These are phyloP conservation scores for Sungouiella thailandica DNA, from an alignment of 805 yeast species.

Conservation along the genomic window DNA sequence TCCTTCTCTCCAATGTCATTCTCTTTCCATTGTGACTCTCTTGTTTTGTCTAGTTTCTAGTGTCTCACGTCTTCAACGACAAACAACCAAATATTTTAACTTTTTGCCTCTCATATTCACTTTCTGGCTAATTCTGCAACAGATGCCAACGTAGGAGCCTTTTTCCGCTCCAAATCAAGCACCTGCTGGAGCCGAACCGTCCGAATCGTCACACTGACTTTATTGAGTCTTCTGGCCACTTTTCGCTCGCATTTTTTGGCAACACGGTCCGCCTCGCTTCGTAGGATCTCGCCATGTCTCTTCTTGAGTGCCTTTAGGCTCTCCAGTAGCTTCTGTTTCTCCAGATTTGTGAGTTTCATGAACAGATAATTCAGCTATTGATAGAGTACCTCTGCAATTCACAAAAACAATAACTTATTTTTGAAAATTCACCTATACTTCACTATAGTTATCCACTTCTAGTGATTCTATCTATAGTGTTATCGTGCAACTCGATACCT, in stretches of 20 bases:
- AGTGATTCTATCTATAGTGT: too few relatives aligned
- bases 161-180: conserved; percentile 41
- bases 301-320: conserved; percentile 21
- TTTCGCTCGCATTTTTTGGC: conserved; percentile 29
- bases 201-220: conserved; percentile 46
- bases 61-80: too few relatives aligned
- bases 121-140: background rate
- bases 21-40: too few relatives aligned
- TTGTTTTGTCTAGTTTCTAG: too few relatives aligned
- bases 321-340: conserved; percentile 34
- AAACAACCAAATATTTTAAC: too few relatives aligned
- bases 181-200: conserved; percentile 42
- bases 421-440: too few relatives aligned
- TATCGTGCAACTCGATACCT: too few relatives aligned
- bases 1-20: too few relatives aligned
- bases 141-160: conserved; percentile 21
- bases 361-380: background rate
- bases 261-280: conserved; percentile 18
- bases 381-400: background rate
- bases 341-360: conserved; percentile 15
- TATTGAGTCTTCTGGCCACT: conserved; percentile 39
- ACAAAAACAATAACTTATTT: too few relatives aligned
- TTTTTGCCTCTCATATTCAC: too few relatives aligned
- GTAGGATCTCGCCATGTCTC: conserved; percentile 19
- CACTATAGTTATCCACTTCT: too few relatives aligned